Evolutionary conservation across 2,329 filamentous ascomycete species (phyloP), one percentile per base, ranked within the genome.

Genomic region (Diaporthe sp.): DNA sequence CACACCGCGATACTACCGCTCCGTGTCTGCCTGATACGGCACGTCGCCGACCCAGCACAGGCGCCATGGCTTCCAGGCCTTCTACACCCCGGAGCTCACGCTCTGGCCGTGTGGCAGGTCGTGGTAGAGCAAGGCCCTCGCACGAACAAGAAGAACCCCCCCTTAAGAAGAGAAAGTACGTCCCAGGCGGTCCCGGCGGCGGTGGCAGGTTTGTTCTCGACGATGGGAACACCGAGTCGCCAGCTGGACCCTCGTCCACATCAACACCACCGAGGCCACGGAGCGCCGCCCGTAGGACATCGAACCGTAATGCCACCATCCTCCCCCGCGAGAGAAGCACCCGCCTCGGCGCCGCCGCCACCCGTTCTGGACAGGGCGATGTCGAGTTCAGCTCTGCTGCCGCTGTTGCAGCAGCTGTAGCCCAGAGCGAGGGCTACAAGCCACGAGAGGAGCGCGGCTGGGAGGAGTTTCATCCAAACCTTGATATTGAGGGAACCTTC

Each of bases 381-480:
- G 94, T 94, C 82, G 90, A 94, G 77, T 97, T 94, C 83, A 95
- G 93, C 79, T 96, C 94, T 59, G 95, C 93, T n/a, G 95, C 96
- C 17, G 95, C 95, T 37, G 94, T 96, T 32, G 94, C 96, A 68
- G 95, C 95, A 8, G 93, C 94, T 5, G 93, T 97, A 74, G 94
- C 95, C 78, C 95, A 98, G 81, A 96, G 92, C 79, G 97, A 98
- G 86, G 96, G 96, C 68, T 98, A 98, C 85, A 99, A 99, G 82
- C 97, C 97, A 42, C 90, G 97, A 80, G 97, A 99, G 84, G 97
- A 99, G 85, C 92, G 96, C 76, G 94, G 95, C 70, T 99, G 96
- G 95, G 96, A 98, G 80, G 97, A 99, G 82, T 98, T 98, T 77
- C 97, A 99, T 83, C 95, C 95, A 0, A 94, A 98, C 79, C 90